phyloP scores from a whole-genome alignment of 768 basidiomycete genomes.

The Psilocybe subaeruginosa region DNA sequence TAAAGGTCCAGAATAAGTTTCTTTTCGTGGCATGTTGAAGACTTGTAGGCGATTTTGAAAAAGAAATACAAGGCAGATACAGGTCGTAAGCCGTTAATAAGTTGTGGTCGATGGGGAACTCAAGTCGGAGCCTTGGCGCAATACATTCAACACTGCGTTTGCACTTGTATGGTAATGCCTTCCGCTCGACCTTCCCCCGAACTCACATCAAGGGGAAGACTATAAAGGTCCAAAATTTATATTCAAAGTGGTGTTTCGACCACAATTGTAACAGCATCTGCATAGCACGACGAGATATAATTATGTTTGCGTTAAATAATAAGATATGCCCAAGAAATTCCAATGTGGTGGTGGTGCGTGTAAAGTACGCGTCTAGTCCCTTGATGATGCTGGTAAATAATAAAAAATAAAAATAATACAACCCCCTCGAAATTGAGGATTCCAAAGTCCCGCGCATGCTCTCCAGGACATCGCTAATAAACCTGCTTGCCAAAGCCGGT shows the following conservation, averaged over 20 bases:
- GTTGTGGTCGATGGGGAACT: neutral
- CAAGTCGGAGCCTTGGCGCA: neutral
- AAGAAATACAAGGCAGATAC: neutral
- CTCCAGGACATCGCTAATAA: neutral
- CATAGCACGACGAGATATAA: no score
- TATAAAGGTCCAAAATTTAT: no score
- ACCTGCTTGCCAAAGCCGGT: constrained; percentile 21
- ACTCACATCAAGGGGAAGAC: no score
- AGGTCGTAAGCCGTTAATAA: neutral
- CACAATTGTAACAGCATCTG: no score
- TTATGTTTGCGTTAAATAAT: no score
- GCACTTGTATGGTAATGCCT: neutral
- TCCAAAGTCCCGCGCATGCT: neutral
- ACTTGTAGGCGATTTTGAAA: neutral
- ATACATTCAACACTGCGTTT: neutral
- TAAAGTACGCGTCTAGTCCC: neutral
- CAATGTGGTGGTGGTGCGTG: neutral
- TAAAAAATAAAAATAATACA: neutral
- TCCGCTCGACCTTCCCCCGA: neutral
- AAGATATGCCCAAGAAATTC: neutral
- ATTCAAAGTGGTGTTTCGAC: no score
- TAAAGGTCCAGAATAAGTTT: constrained; percentile 52
- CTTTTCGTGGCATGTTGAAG: constrained; percentile 69
- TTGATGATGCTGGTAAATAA: neutral
- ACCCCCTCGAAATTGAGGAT: neutral